Evolutionary conservation across 306 rosid species (phyloP), one percentile per base, ranked within the genome.

Genomic region (Casuarina equisetifolia): DNA sequence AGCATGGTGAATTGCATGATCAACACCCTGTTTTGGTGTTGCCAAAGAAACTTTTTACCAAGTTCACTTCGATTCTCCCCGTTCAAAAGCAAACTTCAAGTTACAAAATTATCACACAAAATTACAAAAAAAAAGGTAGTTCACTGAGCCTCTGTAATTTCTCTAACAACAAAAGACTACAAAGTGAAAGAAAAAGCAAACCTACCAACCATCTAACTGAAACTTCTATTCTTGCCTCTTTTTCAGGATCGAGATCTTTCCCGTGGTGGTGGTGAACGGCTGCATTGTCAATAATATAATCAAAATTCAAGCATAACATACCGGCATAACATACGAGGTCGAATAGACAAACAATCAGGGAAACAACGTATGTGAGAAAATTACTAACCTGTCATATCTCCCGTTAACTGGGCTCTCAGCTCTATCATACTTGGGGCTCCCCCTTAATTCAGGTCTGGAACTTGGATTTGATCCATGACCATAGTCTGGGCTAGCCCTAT

Each of bases 401-500:
- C 90, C 88, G 80, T 88, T 83, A 48, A 78, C 66, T 45, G 94
- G 96, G 82, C 96, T 91, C 73, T 80, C 82, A 68, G 72, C 84
- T 57, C 90, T 84, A 16, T 89, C 92, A 82, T 86, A 88, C 69
- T 75, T 77, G 46, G 97, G 93, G 81, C 93, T 88, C 76, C 92
- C 88, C 79, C 91, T 91, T 75, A 83, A 63, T 44, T 91, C 93
- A 39, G 86, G 67, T 78, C 90, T 84, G 77, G 97, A 91, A 80
- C 80, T 61, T 35, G 82, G 90, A 74, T 86, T 87, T 51, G 96
- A 70, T 76, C 93, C 90, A 84, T 81, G 93, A 58, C 93, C 92
- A 82, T 89, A 91, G 80, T 90, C 97, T 9, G 93, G 94, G 86
- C 97, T 92, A 79, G 79, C 95, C 82, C 97, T 90, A 64, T 89